phyloP scores from a whole-genome alignment of 805 yeast genomes.

The Sugiyamaella americana region DNA sequence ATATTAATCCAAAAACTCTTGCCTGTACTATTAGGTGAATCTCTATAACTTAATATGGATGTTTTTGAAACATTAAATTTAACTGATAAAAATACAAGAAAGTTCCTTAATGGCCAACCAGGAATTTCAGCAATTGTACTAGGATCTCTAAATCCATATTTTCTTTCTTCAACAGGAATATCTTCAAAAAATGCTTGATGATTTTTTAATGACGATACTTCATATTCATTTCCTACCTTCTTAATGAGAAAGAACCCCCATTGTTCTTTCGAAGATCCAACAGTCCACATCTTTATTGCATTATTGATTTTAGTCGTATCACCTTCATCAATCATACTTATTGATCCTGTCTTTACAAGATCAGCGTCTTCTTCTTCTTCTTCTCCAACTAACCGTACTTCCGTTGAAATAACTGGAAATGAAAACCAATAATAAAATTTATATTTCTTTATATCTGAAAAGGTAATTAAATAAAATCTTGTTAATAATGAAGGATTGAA shows the following conservation, averaged over 20 bases:
- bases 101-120: conserved; percentile 53
- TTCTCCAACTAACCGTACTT: too few relatives aligned
- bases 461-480: conserved; percentile 52
- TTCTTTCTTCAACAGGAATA: conserved; percentile 12
- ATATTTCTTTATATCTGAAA: conserved; percentile 85
- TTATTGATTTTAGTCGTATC: conserved; percentile 2
- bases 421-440: conserved; percentile 87
- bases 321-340: not conserved
- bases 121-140: conserved; percentile 36
- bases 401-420: conserved; percentile 51
- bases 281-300: conserved; percentile 14
- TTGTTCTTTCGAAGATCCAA: conserved; percentile 12
- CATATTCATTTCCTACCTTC: conserved; percentile 8
- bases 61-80: conserved; percentile 34
- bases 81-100: conserved; percentile 41
- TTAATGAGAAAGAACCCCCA: conserved; percentile 29
- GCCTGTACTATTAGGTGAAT: conserved; percentile 10
- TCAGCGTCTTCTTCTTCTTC: conserved; percentile 45
- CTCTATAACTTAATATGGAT: conserved; percentile 38
- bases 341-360: not conserved
- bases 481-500: conserved; percentile 38
- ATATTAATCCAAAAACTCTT: conserved; percentile 28
- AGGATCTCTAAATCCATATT: conserved; percentile 38
- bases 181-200: conserved; percentile 20
- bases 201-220: conserved; percentile 9